phyloP scores from a whole-genome alignment of 352 stramenopile genomes.

The Phytophthora pseudosyringae region DNA sequence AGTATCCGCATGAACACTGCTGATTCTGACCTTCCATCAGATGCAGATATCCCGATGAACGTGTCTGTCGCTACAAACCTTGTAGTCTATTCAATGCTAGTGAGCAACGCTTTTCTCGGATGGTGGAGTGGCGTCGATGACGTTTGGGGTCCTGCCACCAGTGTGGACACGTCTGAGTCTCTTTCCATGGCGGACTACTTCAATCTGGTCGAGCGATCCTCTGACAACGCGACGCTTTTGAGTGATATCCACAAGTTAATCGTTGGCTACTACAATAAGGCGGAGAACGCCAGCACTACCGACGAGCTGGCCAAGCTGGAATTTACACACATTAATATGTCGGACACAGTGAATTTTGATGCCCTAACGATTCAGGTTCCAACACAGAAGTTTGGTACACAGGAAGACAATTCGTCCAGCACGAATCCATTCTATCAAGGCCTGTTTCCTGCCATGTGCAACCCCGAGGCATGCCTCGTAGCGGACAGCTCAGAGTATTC shows the following conservation, averaged over 20 bases:
- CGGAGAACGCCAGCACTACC: constrained; percentile 6
- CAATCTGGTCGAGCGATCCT: constrained; percentile 1
- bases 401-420: constrained; percentile 14
- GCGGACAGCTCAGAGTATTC: neutral
- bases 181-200: constrained; percentile 12
- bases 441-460: neutral
- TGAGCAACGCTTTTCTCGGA: constrained; percentile 14
- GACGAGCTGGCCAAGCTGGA: constrained; percentile 13
- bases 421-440: neutral
- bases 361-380: constrained; percentile 15
- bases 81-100: constrained; percentile 8
- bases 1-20: constrained; percentile 8
- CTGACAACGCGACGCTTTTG: neutral
- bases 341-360: constrained; percentile 7
- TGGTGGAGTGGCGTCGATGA: constrained; percentile 8
- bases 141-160: neutral
- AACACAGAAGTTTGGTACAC: constrained; percentile 5
- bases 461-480: neutral
- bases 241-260: neutral
- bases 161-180: no score
- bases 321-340: constrained; percentile 16
- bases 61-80: constrained; percentile 11
- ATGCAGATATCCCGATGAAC: constrained; percentile 7
- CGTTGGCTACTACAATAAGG: constrained; percentile 15
- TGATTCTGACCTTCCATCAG: neutral